Evolutionary conservation across 805 yeast genomes (phyloP).

Genomic region (Kodamaea hsintzibuensis): DNA sequence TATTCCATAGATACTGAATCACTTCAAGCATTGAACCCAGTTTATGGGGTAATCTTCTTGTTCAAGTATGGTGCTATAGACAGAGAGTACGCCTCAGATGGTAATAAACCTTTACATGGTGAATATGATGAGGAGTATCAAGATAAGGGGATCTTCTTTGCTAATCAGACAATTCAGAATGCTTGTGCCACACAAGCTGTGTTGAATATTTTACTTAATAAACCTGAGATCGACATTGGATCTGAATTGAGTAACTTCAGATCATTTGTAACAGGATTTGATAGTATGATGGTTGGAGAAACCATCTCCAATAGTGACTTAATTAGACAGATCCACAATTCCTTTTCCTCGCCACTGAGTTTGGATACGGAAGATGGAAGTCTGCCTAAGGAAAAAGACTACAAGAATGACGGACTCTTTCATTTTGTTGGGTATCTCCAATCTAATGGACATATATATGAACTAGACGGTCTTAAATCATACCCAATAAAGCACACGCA

Average conservation of each 20-base stretch:
- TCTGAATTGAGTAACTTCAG: constrained; percentile 47
- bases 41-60: constrained; percentile 61
- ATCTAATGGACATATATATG: constrained; percentile 49
- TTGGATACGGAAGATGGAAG: constrained; percentile 49
- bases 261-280: constrained; percentile 53
- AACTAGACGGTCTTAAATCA: constrained; percentile 60
- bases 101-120: constrained; percentile 45
- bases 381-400: constrained; percentile 23
- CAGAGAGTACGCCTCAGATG: constrained; percentile 28
- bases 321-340: constrained; percentile 58
- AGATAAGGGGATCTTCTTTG: constrained; percentile 51
- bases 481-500: constrained; percentile 53
- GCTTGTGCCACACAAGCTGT: constrained; percentile 80
- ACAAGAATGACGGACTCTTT: constrained; percentile 52
- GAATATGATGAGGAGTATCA: constrained; percentile 37
- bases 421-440: constrained; percentile 61
- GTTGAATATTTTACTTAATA: constrained; percentile 53
- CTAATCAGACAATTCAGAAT: constrained; percentile 62
- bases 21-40: constrained; percentile 36
- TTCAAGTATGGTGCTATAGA: constrained; percentile 56
- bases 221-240: constrained; percentile 46
- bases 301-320: constrained; percentile 58
- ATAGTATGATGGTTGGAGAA: constrained; percentile 59
- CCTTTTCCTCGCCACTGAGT: constrained; percentile 60
- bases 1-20: constrained; percentile 51